These are phyloP conservation scores for Fraxinus ornus DNA, from an alignment of 305 asterid species.

Conservation along the genomic window DNA sequence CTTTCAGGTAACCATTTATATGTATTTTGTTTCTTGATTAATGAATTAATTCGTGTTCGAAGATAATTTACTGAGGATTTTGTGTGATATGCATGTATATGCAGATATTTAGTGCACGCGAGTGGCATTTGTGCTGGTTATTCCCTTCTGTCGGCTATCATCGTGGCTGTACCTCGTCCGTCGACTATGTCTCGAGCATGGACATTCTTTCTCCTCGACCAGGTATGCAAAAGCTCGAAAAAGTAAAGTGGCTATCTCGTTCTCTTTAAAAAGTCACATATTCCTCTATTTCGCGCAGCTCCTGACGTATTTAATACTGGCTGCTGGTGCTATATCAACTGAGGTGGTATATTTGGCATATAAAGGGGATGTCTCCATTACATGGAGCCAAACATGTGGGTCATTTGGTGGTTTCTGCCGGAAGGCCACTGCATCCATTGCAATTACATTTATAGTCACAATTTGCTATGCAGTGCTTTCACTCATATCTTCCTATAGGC, in stretches of 20 bases:
- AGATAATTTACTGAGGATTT: background rate
- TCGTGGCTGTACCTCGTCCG: slow-evolving; percentile 40
- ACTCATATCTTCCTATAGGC: slow-evolving; percentile 43
- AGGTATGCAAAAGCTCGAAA: slow-evolving; percentile 20
- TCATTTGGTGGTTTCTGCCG: slow-evolving; percentile 41
- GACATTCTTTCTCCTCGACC: slow-evolving; percentile 56
- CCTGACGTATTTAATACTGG: slow-evolving; percentile 40
- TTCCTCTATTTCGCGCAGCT: slow-evolving; percentile 21
- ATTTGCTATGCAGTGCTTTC: slow-evolving; percentile 45
- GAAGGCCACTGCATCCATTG: slow-evolving; percentile 42
- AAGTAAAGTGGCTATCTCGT: background rate
- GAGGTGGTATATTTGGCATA: slow-evolving; percentile 46
- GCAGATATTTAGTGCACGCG: slow-evolving; percentile 81
- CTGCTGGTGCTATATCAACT: slow-evolving; percentile 41
- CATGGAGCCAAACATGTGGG: slow-evolving; percentile 44
- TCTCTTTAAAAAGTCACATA: background rate
- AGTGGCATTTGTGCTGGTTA: slow-evolving; percentile 93
- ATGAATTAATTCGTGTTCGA: background rate
- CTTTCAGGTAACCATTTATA: slow-evolving; percentile 55
- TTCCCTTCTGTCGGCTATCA: slow-evolving; percentile 55
- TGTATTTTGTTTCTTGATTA: background rate
- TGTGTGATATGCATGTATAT: background rate
- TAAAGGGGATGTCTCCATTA: slow-evolving; percentile 35
- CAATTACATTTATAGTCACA: slow-evolving; percentile 36
- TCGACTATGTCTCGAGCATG: slow-evolving; percentile 47